Evolutionary conservation across 2,329 filamentous ascomycete species (phyloP).

Genomic region (Neurospora sp.): DNA sequence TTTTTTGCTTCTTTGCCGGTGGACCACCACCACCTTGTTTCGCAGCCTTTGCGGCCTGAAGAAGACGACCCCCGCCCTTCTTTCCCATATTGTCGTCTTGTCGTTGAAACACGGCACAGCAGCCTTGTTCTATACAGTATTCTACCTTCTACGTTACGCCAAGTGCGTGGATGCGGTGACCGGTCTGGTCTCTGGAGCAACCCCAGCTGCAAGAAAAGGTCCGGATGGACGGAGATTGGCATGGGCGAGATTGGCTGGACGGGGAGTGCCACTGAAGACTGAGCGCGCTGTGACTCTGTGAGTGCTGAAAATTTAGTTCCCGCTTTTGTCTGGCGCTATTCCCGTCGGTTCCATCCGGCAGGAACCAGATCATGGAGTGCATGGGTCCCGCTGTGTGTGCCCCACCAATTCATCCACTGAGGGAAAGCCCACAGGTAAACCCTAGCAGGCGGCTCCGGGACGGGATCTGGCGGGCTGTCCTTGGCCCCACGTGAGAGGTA

Average conservation of each 20-base stretch:
- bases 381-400: not conserved
- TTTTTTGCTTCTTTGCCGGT: constrained; percentile 12
- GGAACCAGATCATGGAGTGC: constrained; percentile 2
- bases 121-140: not conserved
- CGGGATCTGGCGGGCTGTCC: not conserved
- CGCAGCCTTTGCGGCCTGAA: constrained; percentile 15
- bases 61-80: constrained; percentile 11
- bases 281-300: not conserved
- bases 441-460: not conserved
- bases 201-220: not conserved
- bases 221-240: not conserved
- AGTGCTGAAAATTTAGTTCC: constrained; percentile 5
- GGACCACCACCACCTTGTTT: constrained; percentile 8
- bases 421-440: not conserved
- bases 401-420: not conserved
- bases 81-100: constrained; percentile 9
- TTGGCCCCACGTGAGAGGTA: not conserved
- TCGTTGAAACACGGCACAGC: not conserved
- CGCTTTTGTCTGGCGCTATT: constrained; percentile 2
- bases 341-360: constrained; percentile 8
- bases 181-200: not conserved
- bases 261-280: not conserved
- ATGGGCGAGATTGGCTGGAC: not conserved
- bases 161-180: not conserved
- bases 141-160: not conserved